A percentile compares a stretch with the other conserved stretches of the same genome.
These are phyloP conservation scores for Viola pubescens DNA, from an alignment of 441 rosid species.

Conservation along the genomic window DNA sequence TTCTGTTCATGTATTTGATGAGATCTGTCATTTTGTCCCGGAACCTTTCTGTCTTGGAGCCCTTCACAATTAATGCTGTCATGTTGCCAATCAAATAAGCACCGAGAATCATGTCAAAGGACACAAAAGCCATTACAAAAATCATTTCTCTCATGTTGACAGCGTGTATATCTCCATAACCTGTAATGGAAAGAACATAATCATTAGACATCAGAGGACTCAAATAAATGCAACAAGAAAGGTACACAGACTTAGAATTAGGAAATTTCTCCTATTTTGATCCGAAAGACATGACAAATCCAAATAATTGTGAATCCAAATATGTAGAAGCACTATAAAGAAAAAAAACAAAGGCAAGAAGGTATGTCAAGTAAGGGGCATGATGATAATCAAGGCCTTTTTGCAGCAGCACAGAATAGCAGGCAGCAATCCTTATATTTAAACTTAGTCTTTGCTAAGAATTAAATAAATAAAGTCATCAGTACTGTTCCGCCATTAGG, in stretches of 20 bases:
- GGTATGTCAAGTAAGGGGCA: too few relatives aligned
- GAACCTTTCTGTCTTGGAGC: constrained; percentile 87
- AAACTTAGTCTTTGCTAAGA: too few relatives aligned
- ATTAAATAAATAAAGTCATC: too few relatives aligned
- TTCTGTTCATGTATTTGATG: constrained; percentile 78
- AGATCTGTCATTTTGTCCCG: constrained; percentile 95
- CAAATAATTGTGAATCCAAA: too few relatives aligned
- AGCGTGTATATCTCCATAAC: constrained; percentile 97
- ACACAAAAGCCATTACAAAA: constrained; percentile 82
- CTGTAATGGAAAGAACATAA: constrained; percentile 28
- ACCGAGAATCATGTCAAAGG: constrained; percentile 95
- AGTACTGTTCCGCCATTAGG: too few relatives aligned
- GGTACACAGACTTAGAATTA: background rate
- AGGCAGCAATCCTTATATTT: too few relatives aligned
- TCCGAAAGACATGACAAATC: too few relatives aligned
- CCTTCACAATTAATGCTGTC: constrained; percentile 96
- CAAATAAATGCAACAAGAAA: background rate
- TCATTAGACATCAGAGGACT: constrained; percentile 1
- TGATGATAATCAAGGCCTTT: too few relatives aligned
- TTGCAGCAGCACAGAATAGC: too few relatives aligned
- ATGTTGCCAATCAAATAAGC: constrained; percentile 96
- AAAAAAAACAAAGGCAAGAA: too few relatives aligned
- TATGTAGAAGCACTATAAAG: too few relatives aligned
- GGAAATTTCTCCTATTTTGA: background rate
- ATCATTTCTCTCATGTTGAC: constrained; percentile 96